Base-by-base conservation (phyloP, 768 basidiomycete genomes). In the Artomyces pyxidatus region DNA sequence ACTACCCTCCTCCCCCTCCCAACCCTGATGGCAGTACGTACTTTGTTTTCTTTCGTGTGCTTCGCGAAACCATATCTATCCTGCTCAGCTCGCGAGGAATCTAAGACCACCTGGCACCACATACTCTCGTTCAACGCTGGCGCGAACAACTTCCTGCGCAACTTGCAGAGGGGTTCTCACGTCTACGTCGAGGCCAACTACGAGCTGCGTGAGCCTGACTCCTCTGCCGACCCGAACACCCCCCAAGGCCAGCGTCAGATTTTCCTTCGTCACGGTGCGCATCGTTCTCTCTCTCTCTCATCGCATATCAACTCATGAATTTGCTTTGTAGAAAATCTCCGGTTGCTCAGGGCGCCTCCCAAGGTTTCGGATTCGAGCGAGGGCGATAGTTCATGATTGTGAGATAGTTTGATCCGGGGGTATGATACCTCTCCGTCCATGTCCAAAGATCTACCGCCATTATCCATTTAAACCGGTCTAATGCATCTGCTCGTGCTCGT, bases 111-210 rank as follows among this genome's bases (percentile, higher is more conserved):
- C 21, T 94, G 83, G 79, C 90, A 93, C 60, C 71, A 80, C 39
- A 58, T 94, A 42, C 59, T 90, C 42, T 90, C 83, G 22, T 92
- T 92, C 71, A 68, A 68, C n/a, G 73, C 79, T 7, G 4, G 38
- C 35, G 58, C 78, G n/a, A 83, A 82, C 55, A 78, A 70, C 50
- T 88, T 76, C 58, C 76, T 94, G 29, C 71, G 68, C 50, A 78
- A 67, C 37, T 62, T 94, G 35, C 74, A 65, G 57, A 87, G 86
- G 55, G 90, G 90, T 5, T 68, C 76, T 42, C 80, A 71, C 50
- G 89, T 94, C 16, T 91, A 81, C 52, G 88, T 88, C 29, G 90
- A 94, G 63, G 82, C 88, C 25, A 73, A 70, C 56, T 90, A 76
- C 52, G 88, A 90, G 63, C 64, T 91, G 21, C 77, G 82, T 32